A percentile compares a stretch with the other conserved stretches of the same genome.
phyloP scores from a whole-genome alignment of 495 filamentous ascomycete species.

The Xylaria castorea region DNA sequence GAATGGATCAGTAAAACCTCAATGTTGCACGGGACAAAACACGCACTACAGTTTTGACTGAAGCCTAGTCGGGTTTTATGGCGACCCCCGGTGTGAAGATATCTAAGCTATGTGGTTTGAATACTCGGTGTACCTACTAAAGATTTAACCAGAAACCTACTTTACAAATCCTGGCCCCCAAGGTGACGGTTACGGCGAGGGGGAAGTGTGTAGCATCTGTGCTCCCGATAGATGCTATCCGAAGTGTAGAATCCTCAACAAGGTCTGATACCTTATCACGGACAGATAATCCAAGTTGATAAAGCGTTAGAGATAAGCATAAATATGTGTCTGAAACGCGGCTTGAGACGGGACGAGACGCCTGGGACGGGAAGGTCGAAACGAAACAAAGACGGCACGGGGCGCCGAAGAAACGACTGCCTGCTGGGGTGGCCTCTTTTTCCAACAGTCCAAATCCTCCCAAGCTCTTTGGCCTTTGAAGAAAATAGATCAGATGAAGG shows the following conservation, averaged over 20 bases:
- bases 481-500: slow-evolving; percentile 21
- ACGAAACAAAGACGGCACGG: slow-evolving; percentile 19
- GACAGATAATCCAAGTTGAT: not conserved
- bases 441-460: not conserved
- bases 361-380: slow-evolving; percentile 4
- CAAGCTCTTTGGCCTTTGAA: not conserved
- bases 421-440: not conserved
- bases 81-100: not conserved
- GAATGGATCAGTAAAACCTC: not conserved
- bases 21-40: not conserved
- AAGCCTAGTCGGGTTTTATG: not conserved
- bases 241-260: slow-evolving; percentile 7
- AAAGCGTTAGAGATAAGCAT: slow-evolving; percentile 16
- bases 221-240: not conserved
- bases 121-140: not conserved
- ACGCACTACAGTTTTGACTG: not conserved
- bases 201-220: not conserved
- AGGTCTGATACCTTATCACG: not conserved
- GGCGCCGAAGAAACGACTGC: not conserved
- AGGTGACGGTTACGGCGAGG: slow-evolving; percentile 11
- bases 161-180: not conserved
- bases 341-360: slow-evolving; percentile 15
- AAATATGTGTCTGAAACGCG: slow-evolving; percentile 13
- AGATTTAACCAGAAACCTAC: not conserved
- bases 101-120: not conserved